These are phyloP conservation scores for Antitrichia curtipendula DNA, from an alignment of 225 moss, liverwort and hornwort genomes.

Conservation along the genomic window DNA sequence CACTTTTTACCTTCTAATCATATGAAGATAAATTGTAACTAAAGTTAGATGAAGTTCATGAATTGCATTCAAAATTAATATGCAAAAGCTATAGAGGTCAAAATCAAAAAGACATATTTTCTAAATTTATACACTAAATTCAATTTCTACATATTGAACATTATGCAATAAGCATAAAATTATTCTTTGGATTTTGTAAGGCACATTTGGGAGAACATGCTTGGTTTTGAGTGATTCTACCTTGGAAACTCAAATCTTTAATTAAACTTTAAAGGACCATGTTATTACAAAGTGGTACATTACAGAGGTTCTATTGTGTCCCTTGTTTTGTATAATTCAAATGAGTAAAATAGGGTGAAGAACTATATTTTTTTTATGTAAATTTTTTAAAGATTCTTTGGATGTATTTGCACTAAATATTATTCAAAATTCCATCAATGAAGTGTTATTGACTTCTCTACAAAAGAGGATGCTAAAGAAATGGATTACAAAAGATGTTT, in stretches of 20 bases:
- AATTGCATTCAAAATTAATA: neutral
- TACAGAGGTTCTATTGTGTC: neutral
- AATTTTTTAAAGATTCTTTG: neutral
- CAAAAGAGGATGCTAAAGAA: neutral
- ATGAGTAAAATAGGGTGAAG: neutral
- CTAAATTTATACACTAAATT: neutral
- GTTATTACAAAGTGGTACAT: neutral
- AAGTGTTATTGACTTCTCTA: neutral
- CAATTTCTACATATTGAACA: neutral
- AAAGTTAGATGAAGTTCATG: neutral
- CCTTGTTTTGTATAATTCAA: neutral
- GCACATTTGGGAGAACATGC: neutral
- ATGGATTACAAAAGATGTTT: neutral
- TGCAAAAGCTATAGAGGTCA: neutral
- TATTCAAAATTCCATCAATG: neutral
- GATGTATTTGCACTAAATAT: neutral
- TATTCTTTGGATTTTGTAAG: neutral
- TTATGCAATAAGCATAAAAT: neutral
- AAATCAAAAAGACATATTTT: neutral
- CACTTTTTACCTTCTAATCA: neutral
- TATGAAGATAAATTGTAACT: neutral
- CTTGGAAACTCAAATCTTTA: neutral
- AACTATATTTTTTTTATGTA: neutral
- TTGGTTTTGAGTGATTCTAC: neutral
- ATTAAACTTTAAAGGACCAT: neutral